phyloP scores from a whole-genome alignment of 257 asterid genomes.

The Scutellaria baicalensis region DNA sequence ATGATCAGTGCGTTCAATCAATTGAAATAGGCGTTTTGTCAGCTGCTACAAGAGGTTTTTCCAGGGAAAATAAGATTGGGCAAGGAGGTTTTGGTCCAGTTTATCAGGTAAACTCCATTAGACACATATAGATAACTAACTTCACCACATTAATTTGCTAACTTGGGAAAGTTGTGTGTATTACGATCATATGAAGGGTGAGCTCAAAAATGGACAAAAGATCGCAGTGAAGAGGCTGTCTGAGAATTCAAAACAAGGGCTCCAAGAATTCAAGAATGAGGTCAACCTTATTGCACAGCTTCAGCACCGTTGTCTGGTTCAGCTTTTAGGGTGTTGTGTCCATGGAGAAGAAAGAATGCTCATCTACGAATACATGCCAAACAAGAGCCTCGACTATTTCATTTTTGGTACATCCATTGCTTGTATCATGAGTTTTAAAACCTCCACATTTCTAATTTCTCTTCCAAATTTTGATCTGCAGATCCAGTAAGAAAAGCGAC shows the following conservation, averaged over 20 bases:
- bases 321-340: conserved; percentile 39
- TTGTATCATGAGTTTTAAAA: too few species aligned
- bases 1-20: conserved; percentile 3
- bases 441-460: too few species aligned
- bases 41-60: conserved; percentile 33
- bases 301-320: conserved; percentile 37
- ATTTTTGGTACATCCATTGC: conserved; percentile 15
- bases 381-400: conserved; percentile 31
- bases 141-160: too few species aligned
- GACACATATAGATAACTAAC: neutral
- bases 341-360: conserved; percentile 29
- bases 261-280: conserved; percentile 34
- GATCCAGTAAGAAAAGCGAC: conserved; percentile 10
- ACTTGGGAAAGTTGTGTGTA: too few species aligned
- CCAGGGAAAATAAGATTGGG: conserved; percentile 30
- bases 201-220: conserved; percentile 15
- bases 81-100: conserved; percentile 50
- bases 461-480: neutral
- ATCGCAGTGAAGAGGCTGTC: conserved; percentile 38
- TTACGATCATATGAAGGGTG: conserved; percentile 15
- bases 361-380: conserved; percentile 36
- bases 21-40: conserved; percentile 6
- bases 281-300: conserved; percentile 22
- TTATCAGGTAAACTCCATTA: conserved; percentile 24
- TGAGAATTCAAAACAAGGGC: conserved; percentile 26